Conservation (phyloP, 2,329 filamentous ascomycete species). For the Botrytis aclada region DNA sequence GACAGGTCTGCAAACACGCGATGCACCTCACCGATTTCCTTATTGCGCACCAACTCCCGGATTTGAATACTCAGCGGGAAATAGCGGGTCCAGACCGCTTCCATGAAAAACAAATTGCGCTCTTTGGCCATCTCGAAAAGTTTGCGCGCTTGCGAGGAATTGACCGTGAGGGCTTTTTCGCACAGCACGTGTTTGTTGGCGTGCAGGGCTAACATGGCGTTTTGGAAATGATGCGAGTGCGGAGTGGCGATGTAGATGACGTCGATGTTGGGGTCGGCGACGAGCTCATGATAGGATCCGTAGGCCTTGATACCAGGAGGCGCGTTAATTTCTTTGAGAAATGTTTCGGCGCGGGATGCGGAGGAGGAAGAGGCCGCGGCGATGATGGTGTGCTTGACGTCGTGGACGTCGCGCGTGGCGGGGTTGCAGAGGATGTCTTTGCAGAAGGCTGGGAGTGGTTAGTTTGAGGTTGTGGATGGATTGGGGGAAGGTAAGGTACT, state of each 20-base stretch:
- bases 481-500: conserved; percentile 25
- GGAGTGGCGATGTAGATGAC: conserved; percentile 70
- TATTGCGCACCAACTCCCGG: conserved; percentile 46
- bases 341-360: conserved; percentile 55
- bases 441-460: conserved; percentile 47
- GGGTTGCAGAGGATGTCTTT: conserved; percentile 64
- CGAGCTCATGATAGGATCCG: conserved; percentile 63
- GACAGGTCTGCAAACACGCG: conserved; percentile 42
- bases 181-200: conserved; percentile 68
- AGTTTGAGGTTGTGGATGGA: conserved; percentile 2
- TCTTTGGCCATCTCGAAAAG: conserved; percentile 58
- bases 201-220: conserved; percentile 61
- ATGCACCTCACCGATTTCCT: conserved; percentile 44
- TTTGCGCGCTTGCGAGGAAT: conserved; percentile 59
- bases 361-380: conserved; percentile 65
- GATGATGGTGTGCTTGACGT: conserved; percentile 60
- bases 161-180: conserved; percentile 71
- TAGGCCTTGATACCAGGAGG: conserved; percentile 60
- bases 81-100: conserved; percentile 68
- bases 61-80: conserved; percentile 63
- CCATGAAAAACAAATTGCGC: conserved; percentile 61
- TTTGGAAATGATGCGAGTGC: conserved; percentile 71
- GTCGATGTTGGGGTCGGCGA: conserved; percentile 61
- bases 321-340: conserved; percentile 56
- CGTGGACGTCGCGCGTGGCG: conserved; percentile 53